Percentiles rank a stretch among this genome's conserved stretches.
Evolutionary conservation across 2,329 filamentous ascomycete species (phyloP).

Genomic region (Alternaria sp.): DNA sequence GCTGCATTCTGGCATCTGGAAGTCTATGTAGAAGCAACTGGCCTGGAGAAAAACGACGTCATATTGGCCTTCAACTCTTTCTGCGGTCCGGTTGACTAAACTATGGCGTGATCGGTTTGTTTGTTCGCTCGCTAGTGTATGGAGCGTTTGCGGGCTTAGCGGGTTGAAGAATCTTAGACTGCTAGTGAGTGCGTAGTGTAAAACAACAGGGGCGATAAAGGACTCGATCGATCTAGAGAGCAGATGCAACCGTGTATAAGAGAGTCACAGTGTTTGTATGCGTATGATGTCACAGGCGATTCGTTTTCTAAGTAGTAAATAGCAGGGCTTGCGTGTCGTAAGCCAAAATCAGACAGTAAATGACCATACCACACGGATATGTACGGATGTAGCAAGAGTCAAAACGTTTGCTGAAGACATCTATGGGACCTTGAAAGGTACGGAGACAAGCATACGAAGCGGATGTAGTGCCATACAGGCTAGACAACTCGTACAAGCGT

Average conservation of each 20-base stretch:
- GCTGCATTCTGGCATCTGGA: background rate
- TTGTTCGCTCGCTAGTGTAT: background rate
- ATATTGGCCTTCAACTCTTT: background rate
- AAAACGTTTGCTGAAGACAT: background rate
- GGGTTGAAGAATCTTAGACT: background rate
- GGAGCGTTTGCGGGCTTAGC: background rate
- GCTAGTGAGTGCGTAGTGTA: background rate
- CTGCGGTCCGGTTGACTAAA: background rate
- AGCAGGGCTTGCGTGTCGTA: background rate
- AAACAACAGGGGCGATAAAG: background rate
- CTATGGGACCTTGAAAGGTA: background rate
- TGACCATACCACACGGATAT: background rate
- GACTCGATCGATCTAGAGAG: background rate
- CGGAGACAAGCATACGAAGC: background rate
- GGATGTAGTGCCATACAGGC: background rate
- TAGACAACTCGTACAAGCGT: background rate
- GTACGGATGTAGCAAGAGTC: background rate
- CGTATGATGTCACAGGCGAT: background rate
- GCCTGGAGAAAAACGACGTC: background rate
- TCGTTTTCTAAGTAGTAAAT: background rate
- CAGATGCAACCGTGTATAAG: background rate
- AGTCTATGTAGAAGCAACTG: background rate
- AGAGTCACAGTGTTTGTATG: background rate
- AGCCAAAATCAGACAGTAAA: background rate
- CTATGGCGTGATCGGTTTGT: background rate